Percentiles rank a stretch among this genome's conserved stretches.
Evolutionary conservation across 202 grass and related monocot genomes (phyloP).

Genomic region (Saccharum hybrid): DNA sequence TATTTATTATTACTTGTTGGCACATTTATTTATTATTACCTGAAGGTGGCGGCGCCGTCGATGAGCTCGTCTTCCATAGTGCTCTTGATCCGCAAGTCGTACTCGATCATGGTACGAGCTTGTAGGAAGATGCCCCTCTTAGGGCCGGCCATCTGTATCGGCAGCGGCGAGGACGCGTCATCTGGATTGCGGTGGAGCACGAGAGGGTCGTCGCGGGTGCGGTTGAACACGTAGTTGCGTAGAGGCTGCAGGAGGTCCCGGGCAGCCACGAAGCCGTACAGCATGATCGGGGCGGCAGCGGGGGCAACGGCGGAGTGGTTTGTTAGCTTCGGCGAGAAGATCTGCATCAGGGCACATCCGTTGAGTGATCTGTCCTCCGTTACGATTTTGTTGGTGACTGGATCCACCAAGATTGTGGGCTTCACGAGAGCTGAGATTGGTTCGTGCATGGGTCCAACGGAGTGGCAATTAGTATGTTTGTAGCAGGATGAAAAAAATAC

Average conservation of each 20-base stretch:
- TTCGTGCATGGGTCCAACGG: too few relatives aligned
- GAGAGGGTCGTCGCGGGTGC: background rate
- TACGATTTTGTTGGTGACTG: too few relatives aligned
- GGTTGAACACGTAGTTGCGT: conserved; percentile 24
- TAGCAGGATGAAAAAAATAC: too few relatives aligned
- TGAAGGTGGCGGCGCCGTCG: background rate
- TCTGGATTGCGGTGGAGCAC: background rate
- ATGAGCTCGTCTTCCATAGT: background rate
- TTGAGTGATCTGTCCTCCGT: background rate
- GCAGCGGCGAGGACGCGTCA: background rate
- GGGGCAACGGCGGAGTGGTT: background rate
- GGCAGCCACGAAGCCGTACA: background rate
- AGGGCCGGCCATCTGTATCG: background rate
- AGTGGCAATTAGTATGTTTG: too few relatives aligned
- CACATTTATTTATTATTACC: too few relatives aligned
- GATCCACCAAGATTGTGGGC: too few relatives aligned
- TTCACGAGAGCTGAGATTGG: too few relatives aligned
- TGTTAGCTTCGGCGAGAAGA: background rate
- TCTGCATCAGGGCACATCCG: conserved; percentile 1
- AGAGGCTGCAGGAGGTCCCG: background rate
- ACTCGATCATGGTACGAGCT: background rate
- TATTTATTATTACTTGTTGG: conserved; percentile 79
- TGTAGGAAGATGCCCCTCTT: background rate
- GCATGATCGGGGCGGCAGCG: background rate
- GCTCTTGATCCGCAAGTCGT: background rate